Conservation (phyloP, 805 yeast genomes). For the Kazachstania psychrophila region DNA sequence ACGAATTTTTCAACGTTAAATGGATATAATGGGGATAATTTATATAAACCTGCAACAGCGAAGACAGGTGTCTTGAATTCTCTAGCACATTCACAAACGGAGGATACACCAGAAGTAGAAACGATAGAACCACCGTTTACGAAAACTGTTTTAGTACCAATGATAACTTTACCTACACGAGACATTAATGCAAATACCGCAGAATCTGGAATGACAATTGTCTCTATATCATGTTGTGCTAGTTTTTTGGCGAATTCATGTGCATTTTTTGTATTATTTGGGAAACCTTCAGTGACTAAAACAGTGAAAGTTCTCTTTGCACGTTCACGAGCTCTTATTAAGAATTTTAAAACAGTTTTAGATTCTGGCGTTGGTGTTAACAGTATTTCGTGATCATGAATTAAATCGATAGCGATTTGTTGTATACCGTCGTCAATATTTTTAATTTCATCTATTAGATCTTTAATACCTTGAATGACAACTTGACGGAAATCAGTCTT, state of each 20-base stretch:
- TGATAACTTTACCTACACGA: constrained; percentile 88
- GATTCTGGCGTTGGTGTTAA: constrained; percentile 92
- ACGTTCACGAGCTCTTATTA: constrained; percentile 67
- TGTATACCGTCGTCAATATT: constrained; percentile 87
- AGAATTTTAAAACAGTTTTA: constrained; percentile 76
- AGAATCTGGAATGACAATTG: constrained; percentile 86
- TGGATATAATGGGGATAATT: constrained; percentile 87
- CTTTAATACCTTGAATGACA: constrained; percentile 86
- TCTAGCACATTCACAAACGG: constrained; percentile 92
- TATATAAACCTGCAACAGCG: constrained; percentile 89
- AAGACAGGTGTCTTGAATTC: constrained; percentile 94
- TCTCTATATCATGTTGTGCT: constrained; percentile 78
- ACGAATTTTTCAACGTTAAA: constrained; percentile 74
- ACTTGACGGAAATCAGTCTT: constrained; percentile 66
- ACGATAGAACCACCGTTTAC: constrained; percentile 94
- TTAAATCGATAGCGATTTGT: constrained; percentile 82
- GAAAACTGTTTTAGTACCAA: constrained; percentile 86
- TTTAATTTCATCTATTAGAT: constrained; percentile 81
- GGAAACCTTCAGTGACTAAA: constrained; percentile 82
- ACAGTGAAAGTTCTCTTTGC: constrained; percentile 84
- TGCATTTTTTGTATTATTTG: constrained; percentile 72
- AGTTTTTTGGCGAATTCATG: constrained; percentile 71
- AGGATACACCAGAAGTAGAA: constrained; percentile 79
- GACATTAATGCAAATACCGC: constrained; percentile 94
- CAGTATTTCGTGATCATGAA: constrained; percentile 81